Base-by-base conservation (phyloP, 2,329 filamentous ascomycete genomes). In the Paracorniculantispora psalliotae region DNA sequence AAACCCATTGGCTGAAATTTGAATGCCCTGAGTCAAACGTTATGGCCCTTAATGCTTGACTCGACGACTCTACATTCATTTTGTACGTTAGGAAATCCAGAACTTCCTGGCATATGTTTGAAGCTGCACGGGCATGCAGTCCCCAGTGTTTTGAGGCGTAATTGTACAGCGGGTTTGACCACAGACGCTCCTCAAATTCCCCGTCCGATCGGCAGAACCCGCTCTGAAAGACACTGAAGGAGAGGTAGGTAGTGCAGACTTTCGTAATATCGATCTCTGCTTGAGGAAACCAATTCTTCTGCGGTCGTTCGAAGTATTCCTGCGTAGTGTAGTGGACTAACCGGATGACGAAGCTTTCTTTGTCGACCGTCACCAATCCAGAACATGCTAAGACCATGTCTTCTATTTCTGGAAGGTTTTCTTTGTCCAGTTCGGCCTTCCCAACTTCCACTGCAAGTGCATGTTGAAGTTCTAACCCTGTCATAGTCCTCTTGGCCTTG, bases 331-430 rank as follows among this genome's bases (percentile, higher is more conserved):
- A 25, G 15, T 60, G 51, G 13, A 77, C 74, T 0, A 79, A 61
- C 5, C 73, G 69, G 8, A 77, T 66, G 35, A 73, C 64, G 25
- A 64, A 41, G 46, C 66, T 77, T 50, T 73, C 61, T 50, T 70
- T 58, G 47, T 78, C 72, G 19, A 76, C 35, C 1, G 67, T 73
- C 6, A 78, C 70, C 6, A 79, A 52, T 1, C 76, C 76, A 26
- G 69, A 70, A 58, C 74, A 78, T 3, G 67, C 64, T 3, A 71
- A 72, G 0, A 76, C 56, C 4, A 75, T 52, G 5, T 69, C 64
- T 13, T 69, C 67, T 7, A 71, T 25, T 0, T 70, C 61, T 2
- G 70, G 59, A 1, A 75, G 19, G 30, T 73, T 72, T 0, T 73
- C 68, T 48, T 66, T 25, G 10, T 76, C 69, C 13, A 77, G 48